Evolutionary conservation across 2,329 filamentous ascomycete genomes (phyloP), one percentile per base, ranked within the genome.

Genomic region (Clonostachys sp.): DNA sequence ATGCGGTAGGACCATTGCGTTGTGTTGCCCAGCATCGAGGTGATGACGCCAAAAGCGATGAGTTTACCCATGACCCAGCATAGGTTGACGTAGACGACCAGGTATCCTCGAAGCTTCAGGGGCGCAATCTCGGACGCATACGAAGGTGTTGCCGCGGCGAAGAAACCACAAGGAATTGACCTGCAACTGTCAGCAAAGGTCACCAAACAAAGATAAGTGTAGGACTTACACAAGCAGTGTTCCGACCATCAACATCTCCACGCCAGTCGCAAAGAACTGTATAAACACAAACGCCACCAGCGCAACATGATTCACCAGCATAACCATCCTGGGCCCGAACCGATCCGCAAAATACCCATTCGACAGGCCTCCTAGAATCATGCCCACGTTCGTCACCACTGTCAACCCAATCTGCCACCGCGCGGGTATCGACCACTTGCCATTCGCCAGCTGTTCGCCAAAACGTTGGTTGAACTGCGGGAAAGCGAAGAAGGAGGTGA

Each of bases 401-500:
- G 49, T 46, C 7, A 57, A 33, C 14, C 48, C 55, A 14, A 50
- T 35, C 45, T 59, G 54, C 56, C 55, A 59, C 3, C 70, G 62
- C 2, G 81, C 78, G 4, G 81, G 70, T n/a, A 86, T 72, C 55
- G 82, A 70, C 54, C 75, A 82, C 5, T 58, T 63, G 48, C 72
- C 75, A 42, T 73, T 64, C 9, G 62, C 51, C 17, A 71, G 61
- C 48, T 65, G 67, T 42, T 72, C 68, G 47, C 80, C 80, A 55
- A 81, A 83, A 59, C 81, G 82, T 53, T 63, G 61, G 55, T 78
- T 79, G 63, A 83, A 83, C 55, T 78, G 74, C 5, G 73, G 69
- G 47, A 80, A 78, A 40, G 76, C 78, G 38, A 52, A 55, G 47
- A 57, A 54, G 3, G 48, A 49, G n/a, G 45, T 46, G 40, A 57